A percentile compares a stretch with the other conserved stretches of the same genome.
phyloP scores from a whole-genome alignment of 2,329 filamentous ascomycete genomes.

The Lithohypha guttulata region DNA sequence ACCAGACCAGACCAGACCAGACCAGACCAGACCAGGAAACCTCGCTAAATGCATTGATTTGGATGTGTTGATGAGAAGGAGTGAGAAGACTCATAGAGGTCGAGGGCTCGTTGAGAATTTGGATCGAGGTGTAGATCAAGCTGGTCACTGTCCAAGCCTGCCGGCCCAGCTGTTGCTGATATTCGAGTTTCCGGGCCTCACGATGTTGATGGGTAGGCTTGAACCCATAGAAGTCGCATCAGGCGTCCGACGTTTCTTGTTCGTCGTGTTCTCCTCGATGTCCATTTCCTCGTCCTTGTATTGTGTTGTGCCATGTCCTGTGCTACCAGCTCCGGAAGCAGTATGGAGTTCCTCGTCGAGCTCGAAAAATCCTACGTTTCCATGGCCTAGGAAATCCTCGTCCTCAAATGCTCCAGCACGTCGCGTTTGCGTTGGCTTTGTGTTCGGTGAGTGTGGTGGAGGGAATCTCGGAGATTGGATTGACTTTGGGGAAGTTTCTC shows the following conservation, averaged over 20 bases:
- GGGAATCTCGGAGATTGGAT: not conserved
- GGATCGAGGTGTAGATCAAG: too few relatives aligned
- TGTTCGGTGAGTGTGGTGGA: not conserved
- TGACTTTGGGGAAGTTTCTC: not conserved
- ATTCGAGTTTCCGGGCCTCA: constrained; percentile 13
- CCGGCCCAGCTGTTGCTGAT: constrained; percentile 14
- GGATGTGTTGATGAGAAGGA: too few relatives aligned
- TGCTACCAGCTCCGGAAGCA: constrained; percentile 12
- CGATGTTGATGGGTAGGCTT: constrained; percentile 21
- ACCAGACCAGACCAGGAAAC: too few relatives aligned
- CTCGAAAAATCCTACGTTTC: constrained; percentile 21
- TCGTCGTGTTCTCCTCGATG: not conserved
- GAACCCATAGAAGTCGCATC: constrained; percentile 6
- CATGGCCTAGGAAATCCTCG: constrained; percentile 12
- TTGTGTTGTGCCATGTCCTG: constrained; percentile 9
- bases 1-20: too few relatives aligned
- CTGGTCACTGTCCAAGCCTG: constrained; percentile 20
- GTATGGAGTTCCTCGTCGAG: constrained; percentile 20
- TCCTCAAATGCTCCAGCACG: constrained; percentile 5
- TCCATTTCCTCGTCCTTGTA: constrained; percentile 7
- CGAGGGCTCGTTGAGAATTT: too few relatives aligned
- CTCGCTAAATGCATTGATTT: too few relatives aligned
- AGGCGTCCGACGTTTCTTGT: not conserved
- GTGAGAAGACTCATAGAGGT: too few relatives aligned
- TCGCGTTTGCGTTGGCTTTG: not conserved